Evolutionary conservation across 2,329 filamentous ascomycete species (phyloP), one percentile per base, ranked within the genome.

Genomic region (Berkeleyomyces rouxiae): DNA sequence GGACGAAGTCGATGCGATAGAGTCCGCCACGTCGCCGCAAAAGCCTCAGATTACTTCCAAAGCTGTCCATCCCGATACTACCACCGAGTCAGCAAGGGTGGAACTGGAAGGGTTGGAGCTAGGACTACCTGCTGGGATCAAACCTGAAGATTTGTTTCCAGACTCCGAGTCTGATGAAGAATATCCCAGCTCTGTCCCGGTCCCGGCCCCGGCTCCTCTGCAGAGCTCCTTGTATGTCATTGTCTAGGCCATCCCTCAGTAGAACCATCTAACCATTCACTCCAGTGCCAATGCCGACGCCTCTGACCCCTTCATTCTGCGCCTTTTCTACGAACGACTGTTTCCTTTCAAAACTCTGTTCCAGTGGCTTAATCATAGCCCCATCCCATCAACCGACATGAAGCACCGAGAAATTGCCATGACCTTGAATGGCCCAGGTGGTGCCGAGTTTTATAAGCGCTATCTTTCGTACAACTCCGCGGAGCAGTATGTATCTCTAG

Each of bases 341-440:
- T 97, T 97, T 69, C 93, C 93, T 3, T 99, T 95, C 79, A 84
- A 91, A 65, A 87, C 89, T 66, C 83, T 97, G 23, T 99, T 96
- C 74, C 91, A 96, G 73, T 99, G 93, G 93, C 82, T 99, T 58
- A 99, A 97, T 71, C 93, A 97, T 74, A 89, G 88, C 61, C 86
- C 90, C 5, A 84, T 84, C 5, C 91, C 93, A 0, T 86, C 87
- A 3, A 86, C 85, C 67, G 91, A 97, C 74, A 97, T 97, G 75
- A 84, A 80, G 37, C 88, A 97, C 72, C 87, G 93, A 70, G 93
- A 99, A 73, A 97, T 99, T 72, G 91, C 93, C 16, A 92, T 97
- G 71, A 96, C 91, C 1, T 80, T 97, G n/a, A 85, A 87, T 64
- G 95, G 91, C 70, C 49, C 63, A 23, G 40, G 42, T 46, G 61